phyloP scores from a whole-genome alignment of 2,329 filamentous ascomycete species.

The Paecilomyces dactylethromorphus region DNA sequence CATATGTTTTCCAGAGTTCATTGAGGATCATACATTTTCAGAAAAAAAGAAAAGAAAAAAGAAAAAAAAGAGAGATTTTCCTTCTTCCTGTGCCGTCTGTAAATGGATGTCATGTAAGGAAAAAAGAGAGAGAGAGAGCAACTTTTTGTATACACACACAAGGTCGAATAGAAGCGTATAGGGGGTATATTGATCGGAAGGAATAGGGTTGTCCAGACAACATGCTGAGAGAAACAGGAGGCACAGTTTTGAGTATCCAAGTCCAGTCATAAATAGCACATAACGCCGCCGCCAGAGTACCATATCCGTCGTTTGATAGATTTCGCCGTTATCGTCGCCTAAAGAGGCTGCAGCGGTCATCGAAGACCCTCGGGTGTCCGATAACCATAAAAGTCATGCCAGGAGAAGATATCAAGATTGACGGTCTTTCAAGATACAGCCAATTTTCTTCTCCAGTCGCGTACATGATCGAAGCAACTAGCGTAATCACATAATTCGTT shows the following conservation, averaged over 20 bases:
- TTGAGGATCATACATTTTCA: neutral
- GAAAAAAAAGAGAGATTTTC: too few species aligned
- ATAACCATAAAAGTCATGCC: neutral
- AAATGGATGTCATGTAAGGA: neutral
- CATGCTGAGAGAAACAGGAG: neutral
- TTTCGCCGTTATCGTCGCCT: neutral
- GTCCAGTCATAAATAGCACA: neutral
- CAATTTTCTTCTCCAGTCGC: slow-evolving; percentile 41
- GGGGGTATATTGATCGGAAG: neutral
- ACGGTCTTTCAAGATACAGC: slow-evolving; percentile 7
- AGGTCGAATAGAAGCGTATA: neutral
- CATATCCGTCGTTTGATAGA: neutral
- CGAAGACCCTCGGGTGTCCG: neutral
- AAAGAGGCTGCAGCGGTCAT: neutral
- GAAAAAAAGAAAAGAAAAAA: too few species aligned
- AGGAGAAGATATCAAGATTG: too few species aligned
- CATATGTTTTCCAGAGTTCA: neutral
- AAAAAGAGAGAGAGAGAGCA: neutral
- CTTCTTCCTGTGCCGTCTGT: neutral
- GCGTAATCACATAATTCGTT: slow-evolving; percentile 80
- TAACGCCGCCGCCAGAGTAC: neutral
- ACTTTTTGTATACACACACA: neutral
- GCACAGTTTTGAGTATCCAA: neutral
- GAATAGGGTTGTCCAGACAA: neutral
- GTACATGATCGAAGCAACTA: slow-evolving; percentile 78